phyloP scores from a whole-genome alignment of 2,329 filamentous ascomycete genomes.

The Chrysoporthe puriensis region DNA sequence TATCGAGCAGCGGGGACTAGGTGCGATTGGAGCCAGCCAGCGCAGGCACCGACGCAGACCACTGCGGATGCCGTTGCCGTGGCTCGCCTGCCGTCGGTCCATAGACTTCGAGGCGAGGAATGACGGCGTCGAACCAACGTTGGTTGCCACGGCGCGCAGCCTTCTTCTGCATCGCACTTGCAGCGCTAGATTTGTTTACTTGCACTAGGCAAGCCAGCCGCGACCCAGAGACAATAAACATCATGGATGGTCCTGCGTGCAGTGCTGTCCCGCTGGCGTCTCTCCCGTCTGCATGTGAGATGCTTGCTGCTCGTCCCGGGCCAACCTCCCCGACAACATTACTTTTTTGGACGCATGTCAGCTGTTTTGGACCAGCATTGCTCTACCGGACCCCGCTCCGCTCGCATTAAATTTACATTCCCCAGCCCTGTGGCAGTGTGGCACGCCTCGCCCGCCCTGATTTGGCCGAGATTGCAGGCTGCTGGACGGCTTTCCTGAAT shows the following conservation, averaged over 20 bases:
- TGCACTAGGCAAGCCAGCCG: not conserved
- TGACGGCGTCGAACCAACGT: not conserved
- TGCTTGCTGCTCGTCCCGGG: not conserved
- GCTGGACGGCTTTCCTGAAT: conserved; percentile 10
- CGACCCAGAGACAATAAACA: not conserved
- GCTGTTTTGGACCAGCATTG: not conserved
- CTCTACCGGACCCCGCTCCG: not conserved
- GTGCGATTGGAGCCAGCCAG: not conserved
- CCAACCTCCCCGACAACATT: not conserved
- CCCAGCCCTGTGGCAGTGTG: not conserved
- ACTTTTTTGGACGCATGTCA: not conserved
- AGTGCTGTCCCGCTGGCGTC: no score
- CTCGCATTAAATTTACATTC: conserved; percentile 3
- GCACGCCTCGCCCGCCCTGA: not conserved
- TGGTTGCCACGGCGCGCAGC: no score
- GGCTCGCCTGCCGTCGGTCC: not conserved
- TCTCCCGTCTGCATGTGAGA: not conserved
- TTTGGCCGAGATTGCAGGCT: not conserved
- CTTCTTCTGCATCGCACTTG: not conserved
- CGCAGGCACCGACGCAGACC: not conserved
- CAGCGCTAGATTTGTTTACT: not conserved
- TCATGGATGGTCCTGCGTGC: no score
- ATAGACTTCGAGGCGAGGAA: not conserved
- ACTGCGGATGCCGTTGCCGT: not conserved
- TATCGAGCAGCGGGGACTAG: not conserved